Evolutionary conservation across 768 basidiomycete genomes (phyloP).

Genomic region (Boletus subcaerulescens): DNA sequence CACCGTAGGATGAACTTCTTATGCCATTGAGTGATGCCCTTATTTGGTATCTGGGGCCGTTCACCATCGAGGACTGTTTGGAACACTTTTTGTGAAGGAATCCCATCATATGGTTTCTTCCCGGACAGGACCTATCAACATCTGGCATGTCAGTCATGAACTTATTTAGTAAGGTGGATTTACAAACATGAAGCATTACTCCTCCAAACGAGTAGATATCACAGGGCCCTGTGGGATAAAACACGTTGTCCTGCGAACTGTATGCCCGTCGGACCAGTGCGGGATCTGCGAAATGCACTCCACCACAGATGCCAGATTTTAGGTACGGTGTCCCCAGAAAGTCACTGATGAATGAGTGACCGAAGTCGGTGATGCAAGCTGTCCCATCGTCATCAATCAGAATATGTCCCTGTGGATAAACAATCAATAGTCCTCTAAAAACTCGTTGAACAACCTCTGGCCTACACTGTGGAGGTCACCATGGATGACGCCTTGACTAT

Average conservation of each 20-base stretch:
- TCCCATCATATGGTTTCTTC: conserved; percentile 18
- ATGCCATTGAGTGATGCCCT: conserved; percentile 1
- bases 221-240: conserved; percentile 16
- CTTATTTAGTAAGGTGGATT: not conserved
- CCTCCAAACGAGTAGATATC: conserved; percentile 36
- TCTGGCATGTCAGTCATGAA: conserved; percentile 4
- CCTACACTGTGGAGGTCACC: conserved; percentile 38
- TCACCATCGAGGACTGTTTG: conserved; percentile 1
- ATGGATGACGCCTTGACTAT: conserved; percentile 27
- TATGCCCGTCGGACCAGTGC: conserved; percentile 16
- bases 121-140: conserved; percentile 18
- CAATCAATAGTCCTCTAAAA: not conserved
- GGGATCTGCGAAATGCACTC: conserved; percentile 47
- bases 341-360: conserved; percentile 32
- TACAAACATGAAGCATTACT: conserved; percentile 31
- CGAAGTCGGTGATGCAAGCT: conserved; percentile 50
- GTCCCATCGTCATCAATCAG: conserved; percentile 37
- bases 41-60: conserved; percentile 13
- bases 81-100: not conserved
- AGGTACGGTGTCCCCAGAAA: conserved; percentile 28
- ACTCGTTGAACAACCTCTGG: not conserved
- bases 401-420: conserved; percentile 35
- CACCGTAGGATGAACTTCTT: conserved; percentile 11
- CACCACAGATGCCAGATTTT: conserved; percentile 36
- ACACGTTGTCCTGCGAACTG: not conserved